A percentile compares a stretch with the other conserved stretches of the same genome.
phyloP scores from a whole-genome alignment of 768 basidiomycete genomes.

The Termitomyces titanicus region DNA sequence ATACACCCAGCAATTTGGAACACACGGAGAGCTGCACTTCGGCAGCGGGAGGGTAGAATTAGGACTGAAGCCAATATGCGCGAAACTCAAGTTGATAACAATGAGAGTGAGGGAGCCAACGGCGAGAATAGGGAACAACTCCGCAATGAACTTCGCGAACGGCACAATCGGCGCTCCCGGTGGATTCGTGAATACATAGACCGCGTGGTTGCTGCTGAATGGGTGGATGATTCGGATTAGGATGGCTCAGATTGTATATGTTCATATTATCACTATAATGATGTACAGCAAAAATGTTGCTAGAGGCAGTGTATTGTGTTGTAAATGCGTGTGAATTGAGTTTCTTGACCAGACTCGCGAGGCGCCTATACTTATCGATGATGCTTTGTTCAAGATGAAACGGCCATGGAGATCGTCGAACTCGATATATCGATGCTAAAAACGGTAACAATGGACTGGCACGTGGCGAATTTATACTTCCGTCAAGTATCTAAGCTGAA shows the following conservation, averaged over 20 bases:
- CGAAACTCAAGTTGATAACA: conserved; percentile 25
- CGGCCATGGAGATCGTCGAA: conserved; percentile 7
- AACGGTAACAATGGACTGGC: conserved; percentile 12
- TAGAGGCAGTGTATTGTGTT: neutral
- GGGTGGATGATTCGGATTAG: conserved; percentile 64
- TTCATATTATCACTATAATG: conserved; percentile 13
- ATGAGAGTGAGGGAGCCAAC: conserved; percentile 26
- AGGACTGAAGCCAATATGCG: conserved; percentile 59
- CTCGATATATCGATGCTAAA: no score
- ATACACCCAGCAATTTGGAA: conserved; percentile 77
- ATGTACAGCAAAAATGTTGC: conserved; percentile 15
- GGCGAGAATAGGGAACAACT: conserved; percentile 29
- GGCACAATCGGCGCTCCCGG: conserved; percentile 46
- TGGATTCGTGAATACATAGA: conserved; percentile 68
- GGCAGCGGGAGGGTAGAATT: conserved; percentile 60
- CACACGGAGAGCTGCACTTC: conserved; percentile 53
- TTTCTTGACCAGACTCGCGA: neutral
- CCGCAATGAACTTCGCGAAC: conserved; percentile 42
- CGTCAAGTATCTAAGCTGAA: neutral
- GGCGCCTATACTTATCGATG: neutral
- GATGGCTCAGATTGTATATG: no score
- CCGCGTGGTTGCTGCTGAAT: conserved; percentile 60
- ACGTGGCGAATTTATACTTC: conserved; percentile 11
- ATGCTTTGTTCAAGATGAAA: conserved; percentile 15
- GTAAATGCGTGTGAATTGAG: neutral